Base-by-base conservation (phyloP, 2,329 filamentous ascomycete genomes). In the Helminthosporium solani region DNA sequence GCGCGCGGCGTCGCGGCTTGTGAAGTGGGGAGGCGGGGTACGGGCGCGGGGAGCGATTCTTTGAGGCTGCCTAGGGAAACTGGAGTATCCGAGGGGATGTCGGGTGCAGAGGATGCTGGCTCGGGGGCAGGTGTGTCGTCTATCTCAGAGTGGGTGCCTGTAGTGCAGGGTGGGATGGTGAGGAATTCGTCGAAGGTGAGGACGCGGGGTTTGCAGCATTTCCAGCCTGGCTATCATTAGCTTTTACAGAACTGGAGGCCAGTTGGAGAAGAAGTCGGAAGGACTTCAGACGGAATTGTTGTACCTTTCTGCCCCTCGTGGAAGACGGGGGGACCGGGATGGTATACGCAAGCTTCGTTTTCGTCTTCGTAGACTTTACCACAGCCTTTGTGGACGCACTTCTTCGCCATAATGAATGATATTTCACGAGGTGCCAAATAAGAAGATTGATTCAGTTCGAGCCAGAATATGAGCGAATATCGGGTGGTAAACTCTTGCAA, bases 161-260 rank as follows among this genome's bases (percentile, higher is more conserved):
- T 88, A 20, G 94, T 96, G 79, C 94, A 99, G 30, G 94, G 92
- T 40, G 88, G 78, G 61, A 99, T 97, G 50, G 78, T 72, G 72
- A 99, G 88, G 78, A 99, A 99, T 75, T 99, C 94, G 74, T 99
- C 94, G 70, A 99, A 99, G 49, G 90, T 96, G 61, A 99, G 79
- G 61, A 97, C 90, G 64, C 94, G 87, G 46, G 91, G 87, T 75
- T 96, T 97, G 82, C 94, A 99, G 78, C 94, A 99, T 77, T 95
- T 95, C 92, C 94, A 97, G 67, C 94, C 92, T 96, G 63, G 16
- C 18, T 14, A 4, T 23, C 12, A 41, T 60, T 28, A 54, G 52
- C 47, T 38, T 40, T 40, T n/a, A 46, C 40, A 18, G 33, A 20
- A n/a, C 14, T 34, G 9, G 12, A 14, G 14, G 12, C 4, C 3